A percentile compares a stretch with the other conserved stretches of the same genome.
Evolutionary conservation across 148 eudicot species (phyloP).

Genomic region (Nepenthes gracilis): DNA sequence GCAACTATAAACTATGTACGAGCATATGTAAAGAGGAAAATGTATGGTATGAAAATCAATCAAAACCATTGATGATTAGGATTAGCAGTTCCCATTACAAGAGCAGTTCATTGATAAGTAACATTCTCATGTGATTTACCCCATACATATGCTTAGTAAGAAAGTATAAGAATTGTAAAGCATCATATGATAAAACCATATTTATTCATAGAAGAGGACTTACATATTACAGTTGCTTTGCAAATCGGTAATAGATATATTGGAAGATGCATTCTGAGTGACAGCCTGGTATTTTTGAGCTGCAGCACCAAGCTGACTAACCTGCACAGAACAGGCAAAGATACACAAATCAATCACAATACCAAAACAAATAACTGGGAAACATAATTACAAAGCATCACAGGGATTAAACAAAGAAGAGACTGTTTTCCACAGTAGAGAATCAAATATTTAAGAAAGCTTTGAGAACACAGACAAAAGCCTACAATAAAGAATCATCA

Average conservation of each 20-base stretch:
- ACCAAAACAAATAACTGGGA: not conserved
- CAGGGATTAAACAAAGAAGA: not conserved
- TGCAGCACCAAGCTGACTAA: slow-evolving; percentile 86
- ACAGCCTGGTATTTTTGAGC: slow-evolving; percentile 92
- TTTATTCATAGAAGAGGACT: slow-evolving; percentile 11
- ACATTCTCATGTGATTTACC: too few relatives aligned
- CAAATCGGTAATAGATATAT: slow-evolving; percentile 60
- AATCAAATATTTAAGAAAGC: too few relatives aligned
- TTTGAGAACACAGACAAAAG: too few relatives aligned
- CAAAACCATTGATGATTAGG: too few relatives aligned
- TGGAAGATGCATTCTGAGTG: slow-evolving; percentile 68
- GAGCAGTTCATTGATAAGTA: too few relatives aligned
- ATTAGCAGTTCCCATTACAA: too few relatives aligned
- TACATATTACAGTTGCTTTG: slow-evolving; percentile 92
- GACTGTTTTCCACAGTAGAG: too few relatives aligned
- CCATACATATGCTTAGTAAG: not conserved
- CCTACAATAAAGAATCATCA: too few relatives aligned
- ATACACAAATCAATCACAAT: not conserved
- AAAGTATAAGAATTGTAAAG: not conserved
- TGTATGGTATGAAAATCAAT: too few relatives aligned
- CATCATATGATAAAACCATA: not conserved
- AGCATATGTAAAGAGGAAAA: too few relatives aligned
- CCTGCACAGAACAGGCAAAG: slow-evolving; percentile 31
- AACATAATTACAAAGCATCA: not conserved
- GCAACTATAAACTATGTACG: too few relatives aligned